Evolutionary conservation across 202 grass and related monocot genomes (phyloP), one percentile per base, ranked within the genome.

Genomic region (Setaria italica): DNA sequence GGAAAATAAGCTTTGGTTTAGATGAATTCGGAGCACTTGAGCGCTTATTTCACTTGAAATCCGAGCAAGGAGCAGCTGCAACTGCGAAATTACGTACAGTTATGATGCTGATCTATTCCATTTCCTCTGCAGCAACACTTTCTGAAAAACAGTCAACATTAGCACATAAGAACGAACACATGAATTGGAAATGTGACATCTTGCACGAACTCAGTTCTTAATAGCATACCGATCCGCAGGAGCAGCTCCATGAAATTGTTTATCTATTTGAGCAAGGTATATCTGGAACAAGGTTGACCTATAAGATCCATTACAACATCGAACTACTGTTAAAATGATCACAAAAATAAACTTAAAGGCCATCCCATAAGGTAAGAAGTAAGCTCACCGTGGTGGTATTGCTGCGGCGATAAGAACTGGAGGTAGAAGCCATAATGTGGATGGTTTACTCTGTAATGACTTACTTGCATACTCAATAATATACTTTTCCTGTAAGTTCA

Each of bases 241-340:
- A 90, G 70, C 13, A 79, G 70, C 87, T 89, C 85, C 89, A 88
- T 85, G 48, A 78, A 95, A 76, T 69, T 80, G 83, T 49, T 86
- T 95, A 72, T 92, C 89, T 80, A 98, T 88, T 92, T 95, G 93
- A 79, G 73, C 67, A 85, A 90, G 84, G 86, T 92, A 95, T 78
- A 89, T 89, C 72, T 80, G 84, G 68, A 95, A 90, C 91, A 98
- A 80, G 21, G 80, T 84, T 66, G 90, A 95, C 84, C 93, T 94
- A 76, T 83, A 71, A 39, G 75, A 79, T 62, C 29, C 70, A 78
- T 78, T 62, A 49, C 45, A 87, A 73, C 34, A 51, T 65, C 51
- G 19, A 85, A 65, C 13, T 72, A 77, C 5, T 78, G 76, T 19
- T 16, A 35, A 70, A 29, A 57, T 63, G 34, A 72, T 21, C 1